Evolutionary conservation across 2,329 filamentous ascomycete species (phyloP).

Genomic region (Amphichorda felina): DNA sequence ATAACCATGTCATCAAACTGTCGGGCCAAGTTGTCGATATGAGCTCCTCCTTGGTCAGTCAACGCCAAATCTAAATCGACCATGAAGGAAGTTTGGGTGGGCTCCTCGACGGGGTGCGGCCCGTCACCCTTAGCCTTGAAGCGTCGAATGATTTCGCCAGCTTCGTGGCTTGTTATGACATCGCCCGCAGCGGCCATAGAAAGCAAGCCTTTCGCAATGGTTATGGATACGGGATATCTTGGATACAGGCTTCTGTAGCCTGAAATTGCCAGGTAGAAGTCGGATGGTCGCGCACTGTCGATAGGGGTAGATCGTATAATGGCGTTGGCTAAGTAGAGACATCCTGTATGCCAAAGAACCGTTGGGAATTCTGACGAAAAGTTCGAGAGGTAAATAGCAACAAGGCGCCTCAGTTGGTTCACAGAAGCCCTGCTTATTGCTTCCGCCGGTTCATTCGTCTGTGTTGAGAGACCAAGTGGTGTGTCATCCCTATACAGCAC

Average conservation of each 20-base stretch:
- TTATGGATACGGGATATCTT: conserved; percentile 3
- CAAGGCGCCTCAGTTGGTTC: conserved; percentile 4
- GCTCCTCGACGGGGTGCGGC: background rate
- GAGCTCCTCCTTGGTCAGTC: background rate
- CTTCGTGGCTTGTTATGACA: conserved; percentile 4
- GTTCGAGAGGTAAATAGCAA: conserved; percentile 3
- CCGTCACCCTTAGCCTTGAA: too few species aligned
- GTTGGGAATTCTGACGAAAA: conserved; percentile 1
- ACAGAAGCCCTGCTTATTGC: conserved; percentile 3
- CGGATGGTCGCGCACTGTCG: background rate
- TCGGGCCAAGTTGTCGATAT: conserved; percentile 5
- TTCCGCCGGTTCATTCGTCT: background rate
- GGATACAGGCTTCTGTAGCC: conserved; percentile 4
- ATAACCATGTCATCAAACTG: conserved; percentile 6
- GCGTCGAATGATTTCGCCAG: too few species aligned
- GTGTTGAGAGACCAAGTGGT: too few species aligned
- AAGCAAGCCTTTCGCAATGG: conserved; percentile 4
- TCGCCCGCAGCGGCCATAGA: conserved; percentile 3
- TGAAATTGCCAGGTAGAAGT: conserved; percentile 3
- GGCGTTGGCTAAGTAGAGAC: conserved; percentile 5
- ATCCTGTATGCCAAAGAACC: conserved; percentile 5
- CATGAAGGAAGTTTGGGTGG: conserved; percentile 4
- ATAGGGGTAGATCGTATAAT: background rate
- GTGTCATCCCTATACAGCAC: background rate
- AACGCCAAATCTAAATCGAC: conserved; percentile 6